Evolutionary conservation across 176 grass and related monocot genomes (phyloP).

Genomic region (Aegilops umbellulata): DNA sequence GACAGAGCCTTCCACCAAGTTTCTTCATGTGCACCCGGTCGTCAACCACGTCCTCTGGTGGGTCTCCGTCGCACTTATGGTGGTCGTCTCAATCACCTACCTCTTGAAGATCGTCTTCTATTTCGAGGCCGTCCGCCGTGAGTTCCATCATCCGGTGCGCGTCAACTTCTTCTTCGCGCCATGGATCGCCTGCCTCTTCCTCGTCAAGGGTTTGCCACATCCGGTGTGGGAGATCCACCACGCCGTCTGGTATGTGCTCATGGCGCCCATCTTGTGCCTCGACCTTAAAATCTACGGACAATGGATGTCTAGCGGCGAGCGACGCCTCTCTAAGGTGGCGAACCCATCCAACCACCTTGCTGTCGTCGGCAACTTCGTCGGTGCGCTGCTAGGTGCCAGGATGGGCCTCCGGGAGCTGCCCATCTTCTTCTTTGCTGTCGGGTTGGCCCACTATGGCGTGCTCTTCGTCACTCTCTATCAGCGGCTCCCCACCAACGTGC

Average conservation of each 20-base stretch:
- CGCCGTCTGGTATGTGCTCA: slow-evolving; percentile 59
- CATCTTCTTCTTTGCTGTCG: slow-evolving; percentile 64
- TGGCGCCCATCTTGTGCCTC: slow-evolving; percentile 44
- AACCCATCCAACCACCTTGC: slow-evolving; percentile 75
- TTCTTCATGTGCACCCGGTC: slow-evolving; percentile 29
- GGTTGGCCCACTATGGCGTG: slow-evolving; percentile 63
- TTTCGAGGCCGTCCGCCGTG: slow-evolving; percentile 44
- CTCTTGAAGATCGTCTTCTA: slow-evolving; percentile 47
- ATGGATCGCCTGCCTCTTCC: slow-evolving; percentile 58
- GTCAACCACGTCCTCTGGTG: slow-evolving; percentile 45
- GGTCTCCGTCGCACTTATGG: slow-evolving; percentile 33
- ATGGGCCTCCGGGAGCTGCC: slow-evolving; percentile 66
- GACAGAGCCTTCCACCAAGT: slow-evolving; percentile 19
- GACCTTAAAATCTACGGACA: slow-evolving; percentile 86
- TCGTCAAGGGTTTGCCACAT: slow-evolving; percentile 16
- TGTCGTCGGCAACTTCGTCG: slow-evolving; percentile 54
- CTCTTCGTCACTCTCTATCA: slow-evolving; percentile 82
- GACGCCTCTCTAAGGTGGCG: slow-evolving; percentile 66
- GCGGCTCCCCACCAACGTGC: slow-evolving; percentile 68
- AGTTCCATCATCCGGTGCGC: slow-evolving; percentile 49
- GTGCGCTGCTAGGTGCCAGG: slow-evolving; percentile 54
- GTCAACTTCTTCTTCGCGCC: slow-evolving; percentile 67
- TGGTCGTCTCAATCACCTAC: slow-evolving; percentile 32
- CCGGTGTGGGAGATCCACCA: not conserved
- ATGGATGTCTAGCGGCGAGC: slow-evolving; percentile 73